Conservation (phyloP, 176 grass and related monocot species). For the Saccharum spontaneum region DNA sequence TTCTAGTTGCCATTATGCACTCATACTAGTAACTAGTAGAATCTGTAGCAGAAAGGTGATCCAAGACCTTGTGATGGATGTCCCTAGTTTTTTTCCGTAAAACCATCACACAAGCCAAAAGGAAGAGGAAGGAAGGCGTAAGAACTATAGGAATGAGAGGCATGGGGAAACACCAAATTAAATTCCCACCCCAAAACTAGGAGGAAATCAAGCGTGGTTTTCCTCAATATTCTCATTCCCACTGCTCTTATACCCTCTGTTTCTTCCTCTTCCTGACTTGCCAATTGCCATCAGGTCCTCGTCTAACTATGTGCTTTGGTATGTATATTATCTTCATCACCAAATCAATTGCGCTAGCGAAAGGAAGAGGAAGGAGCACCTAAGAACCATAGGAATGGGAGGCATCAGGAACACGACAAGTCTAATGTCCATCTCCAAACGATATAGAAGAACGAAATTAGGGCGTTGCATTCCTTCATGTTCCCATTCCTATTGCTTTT, state of each 20-base stretch:
- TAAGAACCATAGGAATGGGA: constrained; percentile 32
- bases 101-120: not conserved
- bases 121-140: constrained; percentile 28
- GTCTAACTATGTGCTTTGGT: not conserved
- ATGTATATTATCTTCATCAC: not conserved
- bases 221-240: constrained; percentile 34
- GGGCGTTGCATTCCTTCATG: not conserved
- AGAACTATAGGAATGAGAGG: constrained; percentile 48
- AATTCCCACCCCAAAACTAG: constrained; percentile 2
- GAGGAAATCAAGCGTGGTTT: not conserved
- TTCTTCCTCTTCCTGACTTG: constrained; percentile 10
- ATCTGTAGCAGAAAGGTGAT: too few relatives aligned
- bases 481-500: constrained; percentile 19
- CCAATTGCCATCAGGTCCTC: not conserved
- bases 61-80: too few relatives aligned
- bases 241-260: constrained; percentile 1
- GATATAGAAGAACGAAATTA: too few relatives aligned
- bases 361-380: constrained; percentile 22
- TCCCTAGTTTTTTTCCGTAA: too few relatives aligned
- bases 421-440: too few relatives aligned
- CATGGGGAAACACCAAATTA: constrained; percentile 27
- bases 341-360: not conserved
- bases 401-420: constrained; percentile 13
- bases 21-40: too few relatives aligned
- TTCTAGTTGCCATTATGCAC: too few relatives aligned